phyloP scores from a whole-genome alignment of 192 early-diverging fungal species.

The Entomortierella beljakovae region DNA sequence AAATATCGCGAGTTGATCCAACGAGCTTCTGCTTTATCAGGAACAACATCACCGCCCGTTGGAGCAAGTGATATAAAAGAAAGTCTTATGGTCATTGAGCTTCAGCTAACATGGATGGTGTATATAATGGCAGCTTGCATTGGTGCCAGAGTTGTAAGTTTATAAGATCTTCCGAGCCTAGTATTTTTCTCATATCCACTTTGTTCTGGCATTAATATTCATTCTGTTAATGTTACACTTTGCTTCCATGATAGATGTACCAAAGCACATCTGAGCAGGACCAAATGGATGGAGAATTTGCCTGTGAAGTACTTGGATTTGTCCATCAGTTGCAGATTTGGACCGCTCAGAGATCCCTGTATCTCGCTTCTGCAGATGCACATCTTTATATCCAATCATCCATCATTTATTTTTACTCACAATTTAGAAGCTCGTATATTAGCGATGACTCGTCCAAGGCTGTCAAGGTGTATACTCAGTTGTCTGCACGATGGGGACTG shows the following conservation, averaged over 20 bases:
- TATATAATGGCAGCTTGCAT: slow-evolving; percentile 79
- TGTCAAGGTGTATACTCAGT: slow-evolving; percentile 73
- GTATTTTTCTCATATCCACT: background rate
- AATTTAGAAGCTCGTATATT: slow-evolving; percentile 84
- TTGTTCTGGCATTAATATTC: background rate
- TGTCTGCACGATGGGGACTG: slow-evolving; percentile 75
- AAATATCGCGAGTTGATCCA: slow-evolving; percentile 37
- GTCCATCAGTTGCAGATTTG: slow-evolving; percentile 75
- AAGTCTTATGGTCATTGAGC: slow-evolving; percentile 35
- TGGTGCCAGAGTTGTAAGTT: slow-evolving; percentile 68
- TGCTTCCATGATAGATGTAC: no score
- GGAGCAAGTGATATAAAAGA: slow-evolving; percentile 40
- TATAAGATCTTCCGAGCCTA: background rate
- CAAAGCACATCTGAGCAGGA: slow-evolving; percentile 83
- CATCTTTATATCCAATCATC: slow-evolving; percentile 61
- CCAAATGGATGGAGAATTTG: slow-evolving; percentile 79
- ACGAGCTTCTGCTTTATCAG: slow-evolving; percentile 14
- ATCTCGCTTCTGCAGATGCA: slow-evolving; percentile 44
- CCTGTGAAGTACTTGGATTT: slow-evolving; percentile 73
- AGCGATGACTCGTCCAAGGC: slow-evolving; percentile 71
- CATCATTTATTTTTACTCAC: slow-evolving; percentile 80
- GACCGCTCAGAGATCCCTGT: slow-evolving; percentile 56
- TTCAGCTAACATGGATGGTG: slow-evolving; percentile 82
- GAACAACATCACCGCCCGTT: background rate
- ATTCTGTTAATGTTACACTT: background rate